Evolutionary conservation across 2,329 filamentous ascomycete species (phyloP), one percentile per base, ranked within the genome.

Genomic region (Rhexocercosporidium sp.): DNA sequence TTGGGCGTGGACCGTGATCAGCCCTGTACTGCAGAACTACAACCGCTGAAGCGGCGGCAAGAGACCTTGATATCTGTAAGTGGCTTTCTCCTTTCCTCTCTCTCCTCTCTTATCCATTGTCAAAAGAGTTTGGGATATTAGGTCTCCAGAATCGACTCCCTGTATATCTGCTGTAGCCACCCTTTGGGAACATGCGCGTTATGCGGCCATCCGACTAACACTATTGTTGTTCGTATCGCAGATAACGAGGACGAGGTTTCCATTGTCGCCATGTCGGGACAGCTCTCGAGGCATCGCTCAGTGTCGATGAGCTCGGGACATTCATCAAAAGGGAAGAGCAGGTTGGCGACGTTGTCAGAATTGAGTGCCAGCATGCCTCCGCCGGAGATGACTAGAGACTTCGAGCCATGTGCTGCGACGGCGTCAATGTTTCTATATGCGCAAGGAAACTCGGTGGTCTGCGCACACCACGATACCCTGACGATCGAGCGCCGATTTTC

Each of bases 341-440:
- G 79, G 67, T 74, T 79, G 66, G 76, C 78, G 34, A 80, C 83
- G 75, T 77, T 83, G 74, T 82, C 83, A 77, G 84, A 88, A 75
- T 85, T 85, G 75, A 80, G 82, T 69, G 60, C 66, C 44, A 72
- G 64, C 66, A 84, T 87, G 82, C 81, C 85, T 65, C 77, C 83
- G 51, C 81, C 65, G 27, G 79, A 82, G 63, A 79, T 84, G 27
- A 77, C 82, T 70, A 84, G 82, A 73, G 86, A 89, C 69, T 93
- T 97, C 73, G 92, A 96, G 74, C 92, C 96, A 66, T 96, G 92
- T 78, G 93, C 94, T 20, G 94, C 96, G 34, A 98, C 96, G 4
- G 93, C 92, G 1, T 93, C 93, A 27, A 92, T 96, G 83, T 91
- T 99, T 72, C 86, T 99, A 29, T 97, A 96, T 79, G 90, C 93